These are phyloP conservation scores for Vanrija humicola DNA, from an alignment of 1,284 basidiomycete species.

Conservation along the genomic window DNA sequence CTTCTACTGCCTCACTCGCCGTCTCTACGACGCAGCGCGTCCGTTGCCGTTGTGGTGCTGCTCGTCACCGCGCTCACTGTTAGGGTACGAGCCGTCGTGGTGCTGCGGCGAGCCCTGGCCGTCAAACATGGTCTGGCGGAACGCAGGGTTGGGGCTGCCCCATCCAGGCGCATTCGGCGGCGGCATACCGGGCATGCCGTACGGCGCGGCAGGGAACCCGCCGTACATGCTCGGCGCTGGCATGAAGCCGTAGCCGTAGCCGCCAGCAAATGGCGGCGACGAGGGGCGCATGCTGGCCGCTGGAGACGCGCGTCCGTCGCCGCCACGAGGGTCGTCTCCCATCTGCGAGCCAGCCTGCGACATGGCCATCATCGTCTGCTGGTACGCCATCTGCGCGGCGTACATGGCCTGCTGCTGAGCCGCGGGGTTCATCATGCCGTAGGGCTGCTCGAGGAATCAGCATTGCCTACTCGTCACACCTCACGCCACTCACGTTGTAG, in stretches of 20 bases:
- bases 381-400: slow-evolving; percentile 83
- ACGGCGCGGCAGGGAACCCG: background rate
- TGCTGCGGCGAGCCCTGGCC: too few relatives aligned
- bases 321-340: slow-evolving; percentile 48
- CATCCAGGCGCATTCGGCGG: too few relatives aligned
- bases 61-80: too few relatives aligned
- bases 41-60: too few relatives aligned
- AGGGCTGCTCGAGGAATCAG: slow-evolving; percentile 3
- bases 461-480: background rate
- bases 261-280: slow-evolving; percentile 1
- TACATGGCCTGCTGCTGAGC: slow-evolving; percentile 76
- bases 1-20: too few relatives aligned
- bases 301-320: slow-evolving; percentile 16
- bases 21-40: too few relatives aligned
- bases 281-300: slow-evolving; percentile 12
- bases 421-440: slow-evolving; percentile 26
- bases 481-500: slow-evolving; percentile 37
- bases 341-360: slow-evolving; percentile 71
- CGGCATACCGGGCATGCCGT: too few relatives aligned
- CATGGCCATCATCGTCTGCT: slow-evolving; percentile 76
- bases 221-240: slow-evolving; percentile 18
- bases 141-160: too few relatives aligned
- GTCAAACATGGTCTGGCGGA: too few relatives aligned
- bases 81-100: too few relatives aligned
- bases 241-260: slow-evolving; percentile 5